phyloP scores from a whole-genome alignment of 2,329 filamentous ascomycete species.

The Stagonosporopsis rhizophila region DNA sequence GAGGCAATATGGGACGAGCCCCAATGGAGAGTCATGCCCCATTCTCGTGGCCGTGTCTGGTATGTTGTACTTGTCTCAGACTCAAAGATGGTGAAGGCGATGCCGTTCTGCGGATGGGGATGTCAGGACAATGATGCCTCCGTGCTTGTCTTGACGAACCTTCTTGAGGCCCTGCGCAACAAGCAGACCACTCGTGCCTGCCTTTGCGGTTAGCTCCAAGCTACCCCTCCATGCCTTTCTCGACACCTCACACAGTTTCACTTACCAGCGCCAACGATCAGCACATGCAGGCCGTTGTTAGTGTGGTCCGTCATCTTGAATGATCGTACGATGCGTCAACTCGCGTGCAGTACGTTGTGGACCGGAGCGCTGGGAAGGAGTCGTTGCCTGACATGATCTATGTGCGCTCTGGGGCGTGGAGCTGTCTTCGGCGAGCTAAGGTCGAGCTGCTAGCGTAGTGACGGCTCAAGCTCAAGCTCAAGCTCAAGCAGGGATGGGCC shows the following conservation, averaged over 20 bases:
- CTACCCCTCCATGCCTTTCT: constrained; percentile 18
- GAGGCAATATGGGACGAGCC: constrained; percentile 26
- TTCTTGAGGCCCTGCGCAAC: constrained; percentile 24
- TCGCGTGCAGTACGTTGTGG: neutral
- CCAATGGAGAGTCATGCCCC: constrained; percentile 40
- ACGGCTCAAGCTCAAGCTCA: constrained; percentile 3
- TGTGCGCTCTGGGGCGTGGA: neutral
- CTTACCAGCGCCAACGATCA: constrained; percentile 23
- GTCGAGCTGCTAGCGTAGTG: constrained; percentile 2
- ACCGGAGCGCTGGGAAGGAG: constrained; percentile 8
- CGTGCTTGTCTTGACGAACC: constrained; percentile 12
- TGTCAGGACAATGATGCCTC: constrained; percentile 8
- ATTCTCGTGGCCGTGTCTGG: constrained; percentile 34
- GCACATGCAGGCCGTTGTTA: constrained; percentile 16
- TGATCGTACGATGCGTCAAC: neutral
- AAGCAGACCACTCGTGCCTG: constrained; percentile 24
- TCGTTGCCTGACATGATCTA: neutral
- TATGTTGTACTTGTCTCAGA: constrained; percentile 20
- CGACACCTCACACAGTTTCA: constrained; percentile 6
- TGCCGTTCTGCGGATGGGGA: constrained; percentile 7
- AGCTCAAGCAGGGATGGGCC: constrained; percentile 13
- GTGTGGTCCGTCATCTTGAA: constrained; percentile 8
- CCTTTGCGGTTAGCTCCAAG: constrained; percentile 5
- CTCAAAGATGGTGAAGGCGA: constrained; percentile 27
- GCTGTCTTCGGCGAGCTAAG: neutral